Base-by-base conservation (phyloP, 768 basidiomycete species). In the Lactarius tabidus region DNA sequence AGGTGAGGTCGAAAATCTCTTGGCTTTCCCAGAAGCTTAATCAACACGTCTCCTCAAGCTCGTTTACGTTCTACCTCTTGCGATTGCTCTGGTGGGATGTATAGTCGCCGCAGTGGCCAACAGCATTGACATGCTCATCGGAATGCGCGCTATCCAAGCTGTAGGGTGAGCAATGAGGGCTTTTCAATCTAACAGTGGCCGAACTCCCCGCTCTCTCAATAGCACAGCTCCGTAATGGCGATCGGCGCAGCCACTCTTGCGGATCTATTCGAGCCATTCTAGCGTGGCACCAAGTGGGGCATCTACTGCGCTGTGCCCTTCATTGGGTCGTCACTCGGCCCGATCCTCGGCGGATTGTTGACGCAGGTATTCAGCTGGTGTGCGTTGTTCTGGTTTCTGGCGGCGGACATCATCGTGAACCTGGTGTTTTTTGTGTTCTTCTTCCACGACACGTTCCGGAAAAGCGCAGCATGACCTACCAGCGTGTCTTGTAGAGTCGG, bases 371-470 rank as follows among this genome's bases (percentile, higher is more conserved):
- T 87, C 73, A 81, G 79, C 59, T 96, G 95, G 94, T 82, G 90
- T 39, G 84, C 87, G 8, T 84, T 85, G 0, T 93, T 95, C 73
- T 95, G 90, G 83, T 92, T 95, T 73, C 81, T 94, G 26, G 78
- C 83, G 1, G 85, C 86, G 36, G 80, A 88, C 61, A 83, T 83
- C 12, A 85, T 84, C 1, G 33, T 80, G 38, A 82, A 81, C 58
- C 77, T 84, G 57, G 52, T 85, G 43, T 75, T 79, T 23, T 91
- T 92, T 74, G 61, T 88, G 39, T 74, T 87, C 29, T 77, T 88
- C 71, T 91, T 94, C 78, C 84, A 83, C 64, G 93, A 95, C 71
- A 92, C 92, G 0, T 95, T 91, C 77, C 83, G 93, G 20, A 78
- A 82, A 61, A 94, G 71, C 87, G 95, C 53, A 95, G 92, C 60